These are phyloP conservation scores for Lenzites betulinus DNA, from an alignment of 768 basidiomycete species.

Conservation along the genomic window DNA sequence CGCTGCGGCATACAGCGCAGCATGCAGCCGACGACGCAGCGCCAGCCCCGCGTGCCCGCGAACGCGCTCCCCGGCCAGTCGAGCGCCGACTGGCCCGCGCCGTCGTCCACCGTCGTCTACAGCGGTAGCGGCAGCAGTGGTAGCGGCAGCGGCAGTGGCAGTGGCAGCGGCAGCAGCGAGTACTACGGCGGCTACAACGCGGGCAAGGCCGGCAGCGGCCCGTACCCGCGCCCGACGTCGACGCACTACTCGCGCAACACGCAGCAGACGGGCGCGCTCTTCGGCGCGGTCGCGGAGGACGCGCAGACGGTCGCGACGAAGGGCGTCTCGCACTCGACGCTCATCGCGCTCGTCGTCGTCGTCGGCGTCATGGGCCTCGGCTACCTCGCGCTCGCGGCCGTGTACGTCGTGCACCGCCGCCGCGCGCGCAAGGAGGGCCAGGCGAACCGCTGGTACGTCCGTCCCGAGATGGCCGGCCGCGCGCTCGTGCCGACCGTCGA, in stretches of 20 bases:
- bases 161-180: no score
- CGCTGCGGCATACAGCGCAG: constrained; percentile 30
- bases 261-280: constrained; percentile 12
- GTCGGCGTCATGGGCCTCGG: constrained; percentile 25
- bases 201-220: no score
- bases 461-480: constrained; percentile 25
- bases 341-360: constrained; percentile 24
- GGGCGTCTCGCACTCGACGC: constrained; percentile 15
- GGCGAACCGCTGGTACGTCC: constrained; percentile 22
- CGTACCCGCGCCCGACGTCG: constrained; percentile 8
- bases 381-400: constrained; percentile 25
- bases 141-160: no score
- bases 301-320: neutral
- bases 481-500: constrained; percentile 20
- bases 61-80: constrained; percentile 28
- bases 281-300: constrained; percentile 23
- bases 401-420: constrained; percentile 21
- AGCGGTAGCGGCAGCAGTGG: no score
- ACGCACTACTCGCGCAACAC: constrained; percentile 23
- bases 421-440: neutral
- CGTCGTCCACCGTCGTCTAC: constrained; percentile 6
- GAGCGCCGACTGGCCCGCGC: neutral
- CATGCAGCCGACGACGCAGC: constrained; percentile 31
- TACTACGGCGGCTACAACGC: no score
- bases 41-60: constrained; percentile 29